Conservation (phyloP, 805 yeast species). For the Kodamaea neixiangensis region DNA sequence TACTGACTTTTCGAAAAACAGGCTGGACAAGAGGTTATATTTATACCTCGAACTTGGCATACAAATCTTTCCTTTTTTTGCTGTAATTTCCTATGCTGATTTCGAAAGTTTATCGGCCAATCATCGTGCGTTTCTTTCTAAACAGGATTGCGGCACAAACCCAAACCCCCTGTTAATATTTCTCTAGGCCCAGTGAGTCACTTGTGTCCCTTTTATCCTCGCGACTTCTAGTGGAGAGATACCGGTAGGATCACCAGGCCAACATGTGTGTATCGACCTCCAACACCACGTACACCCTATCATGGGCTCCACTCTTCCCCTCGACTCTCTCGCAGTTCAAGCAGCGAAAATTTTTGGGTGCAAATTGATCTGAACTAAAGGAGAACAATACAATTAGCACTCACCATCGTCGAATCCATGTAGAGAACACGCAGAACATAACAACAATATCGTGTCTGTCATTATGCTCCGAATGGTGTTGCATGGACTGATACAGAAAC, state of each 20-base stretch:
- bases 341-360: no score
- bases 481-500: background rate
- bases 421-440: background rate
- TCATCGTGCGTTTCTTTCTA: background rate
- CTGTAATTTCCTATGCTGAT: background rate
- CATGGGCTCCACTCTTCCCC: background rate
- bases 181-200: no score
- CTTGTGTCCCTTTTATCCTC: no score
- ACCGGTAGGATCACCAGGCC: no score
- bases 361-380: background rate
- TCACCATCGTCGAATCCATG: background rate
- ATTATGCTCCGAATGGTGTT: background rate
- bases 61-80: conserved; percentile 1
- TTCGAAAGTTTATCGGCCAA: background rate
- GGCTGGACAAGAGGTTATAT: background rate
- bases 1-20: background rate
- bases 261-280: no score
- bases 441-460: background rate
- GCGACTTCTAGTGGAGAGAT: no score
- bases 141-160: no score
- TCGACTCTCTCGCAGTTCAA: no score
- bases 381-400: background rate
- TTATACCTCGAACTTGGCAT: background rate
- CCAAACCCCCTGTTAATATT: no score
- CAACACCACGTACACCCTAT: background rate